Conservation (phyloP, 768 basidiomycete genomes). For the Phlegmacium glaucopus region DNA sequence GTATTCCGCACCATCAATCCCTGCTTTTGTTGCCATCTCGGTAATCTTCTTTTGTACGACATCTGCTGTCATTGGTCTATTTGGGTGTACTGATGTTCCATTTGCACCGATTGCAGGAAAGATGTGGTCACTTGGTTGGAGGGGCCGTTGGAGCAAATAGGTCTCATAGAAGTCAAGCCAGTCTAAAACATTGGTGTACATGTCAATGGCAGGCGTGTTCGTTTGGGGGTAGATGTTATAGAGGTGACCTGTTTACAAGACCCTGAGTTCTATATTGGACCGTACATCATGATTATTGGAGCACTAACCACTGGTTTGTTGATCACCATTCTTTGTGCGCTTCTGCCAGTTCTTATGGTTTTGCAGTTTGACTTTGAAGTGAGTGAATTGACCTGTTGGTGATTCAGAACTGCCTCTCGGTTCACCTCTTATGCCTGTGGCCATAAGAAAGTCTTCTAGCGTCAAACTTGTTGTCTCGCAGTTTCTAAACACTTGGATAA, state of each 20-base stretch:
- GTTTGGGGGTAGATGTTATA: slow-evolving; percentile 12
- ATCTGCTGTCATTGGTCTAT: slow-evolving; percentile 3
- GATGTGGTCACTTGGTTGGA: slow-evolving; percentile 25
- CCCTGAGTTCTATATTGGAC: not conserved
- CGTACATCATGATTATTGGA: too few relatives aligned
- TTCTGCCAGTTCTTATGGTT: slow-evolving; percentile 13
- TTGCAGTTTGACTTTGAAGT: slow-evolving; percentile 5
- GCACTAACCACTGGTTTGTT: slow-evolving; percentile 8
- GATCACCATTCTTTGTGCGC: slow-evolving; percentile 5
- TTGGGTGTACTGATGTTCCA: slow-evolving; percentile 11
- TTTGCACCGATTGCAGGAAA: slow-evolving; percentile 27
- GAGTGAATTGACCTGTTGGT: not conserved
- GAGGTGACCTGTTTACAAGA: slow-evolving; percentile 7
- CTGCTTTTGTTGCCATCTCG: slow-evolving; percentile 17
- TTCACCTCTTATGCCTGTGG: not conserved
- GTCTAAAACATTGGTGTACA: slow-evolving; percentile 15
- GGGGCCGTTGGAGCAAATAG: slow-evolving; percentile 8
- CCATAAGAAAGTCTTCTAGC: too few relatives aligned
- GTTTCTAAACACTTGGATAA: too few relatives aligned
- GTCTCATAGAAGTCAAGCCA: slow-evolving; percentile 14
- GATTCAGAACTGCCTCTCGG: not conserved
- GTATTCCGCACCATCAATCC: slow-evolving; percentile 5
- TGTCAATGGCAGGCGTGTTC: slow-evolving; percentile 14
- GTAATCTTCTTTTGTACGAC: slow-evolving; percentile 23
- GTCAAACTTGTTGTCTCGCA: too few relatives aligned